Conservation (phyloP, 2,329 filamentous ascomycete species). For the Talaromyces amestolkiae region DNA sequence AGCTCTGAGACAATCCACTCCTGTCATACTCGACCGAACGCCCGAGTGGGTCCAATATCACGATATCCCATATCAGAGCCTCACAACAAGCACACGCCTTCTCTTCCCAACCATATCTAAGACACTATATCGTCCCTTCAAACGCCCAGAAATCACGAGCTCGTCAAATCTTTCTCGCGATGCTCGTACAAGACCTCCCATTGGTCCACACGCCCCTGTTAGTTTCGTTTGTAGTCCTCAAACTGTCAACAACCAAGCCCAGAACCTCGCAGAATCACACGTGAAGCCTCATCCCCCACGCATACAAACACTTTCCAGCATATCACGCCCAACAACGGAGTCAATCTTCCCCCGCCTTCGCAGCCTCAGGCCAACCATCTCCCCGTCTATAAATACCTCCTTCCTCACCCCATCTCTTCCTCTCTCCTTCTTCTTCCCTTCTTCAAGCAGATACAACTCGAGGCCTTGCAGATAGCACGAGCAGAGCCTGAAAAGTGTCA, state of each 20-base stretch:
- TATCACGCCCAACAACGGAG: no score
- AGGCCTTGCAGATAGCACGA: background rate
- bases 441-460: conserved; percentile 4
- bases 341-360: background rate
- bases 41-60: background rate
- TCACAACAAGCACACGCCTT: background rate
- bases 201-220: background rate
- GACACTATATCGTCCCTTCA: background rate
- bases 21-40: background rate
- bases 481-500: conserved; percentile 9
- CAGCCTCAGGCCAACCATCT: background rate
- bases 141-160: background rate
- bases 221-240: background rate
- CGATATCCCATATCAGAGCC: background rate
- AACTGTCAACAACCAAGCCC: background rate
- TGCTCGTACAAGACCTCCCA: background rate
- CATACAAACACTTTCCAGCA: background rate
- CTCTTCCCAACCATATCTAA: background rate
- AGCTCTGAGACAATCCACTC: background rate
- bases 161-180: background rate
- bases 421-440: background rate
- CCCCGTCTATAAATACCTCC: conserved; percentile 12
- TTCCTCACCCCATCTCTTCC: background rate
- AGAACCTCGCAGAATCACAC: background rate
- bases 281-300: background rate